Conservation (phyloP, 257 asterid species). For the Solanum habrochaites region DNA sequence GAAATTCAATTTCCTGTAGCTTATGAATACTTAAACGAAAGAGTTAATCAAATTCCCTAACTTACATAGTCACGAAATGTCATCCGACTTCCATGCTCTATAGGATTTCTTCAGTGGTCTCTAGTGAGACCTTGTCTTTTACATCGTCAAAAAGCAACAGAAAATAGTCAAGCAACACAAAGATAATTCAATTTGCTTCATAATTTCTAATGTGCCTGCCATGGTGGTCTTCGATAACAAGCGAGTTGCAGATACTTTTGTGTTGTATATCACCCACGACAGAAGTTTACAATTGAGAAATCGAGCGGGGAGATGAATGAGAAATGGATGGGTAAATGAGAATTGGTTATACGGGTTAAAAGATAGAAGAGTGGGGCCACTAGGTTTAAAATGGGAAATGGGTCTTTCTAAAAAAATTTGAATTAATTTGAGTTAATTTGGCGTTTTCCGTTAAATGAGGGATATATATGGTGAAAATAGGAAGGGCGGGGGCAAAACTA, state of each 20-base stretch:
- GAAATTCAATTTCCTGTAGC: background rate
- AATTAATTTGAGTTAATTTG: no score
- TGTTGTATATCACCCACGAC: background rate
- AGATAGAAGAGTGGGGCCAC: no score
- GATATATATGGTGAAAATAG: no score
- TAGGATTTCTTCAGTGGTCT: conserved; percentile 77
- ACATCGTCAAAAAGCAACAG: background rate
- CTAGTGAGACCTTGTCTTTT: conserved; percentile 64
- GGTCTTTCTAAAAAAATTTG: no score
- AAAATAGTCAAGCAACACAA: background rate
- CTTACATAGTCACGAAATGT: conserved; percentile 85
- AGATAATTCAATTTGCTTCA: background rate
- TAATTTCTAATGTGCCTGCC: conserved; percentile 10
- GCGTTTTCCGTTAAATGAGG: no score
- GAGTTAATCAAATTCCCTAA: background rate
- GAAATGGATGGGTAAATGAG: no score
- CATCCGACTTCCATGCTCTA: conserved; percentile 99
- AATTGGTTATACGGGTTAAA: no score
- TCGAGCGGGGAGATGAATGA: background rate
- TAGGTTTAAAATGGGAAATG: no score
- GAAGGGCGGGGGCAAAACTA: no score
- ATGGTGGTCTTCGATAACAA: background rate
- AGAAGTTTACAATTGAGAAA: background rate
- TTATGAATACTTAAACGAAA: background rate
- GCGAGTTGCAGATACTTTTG: background rate